Evolutionary conservation across 108 stramenopile species (phyloP), one percentile per base, ranked within the genome.

Genomic region (Pelagomonas calceolata): DNA sequence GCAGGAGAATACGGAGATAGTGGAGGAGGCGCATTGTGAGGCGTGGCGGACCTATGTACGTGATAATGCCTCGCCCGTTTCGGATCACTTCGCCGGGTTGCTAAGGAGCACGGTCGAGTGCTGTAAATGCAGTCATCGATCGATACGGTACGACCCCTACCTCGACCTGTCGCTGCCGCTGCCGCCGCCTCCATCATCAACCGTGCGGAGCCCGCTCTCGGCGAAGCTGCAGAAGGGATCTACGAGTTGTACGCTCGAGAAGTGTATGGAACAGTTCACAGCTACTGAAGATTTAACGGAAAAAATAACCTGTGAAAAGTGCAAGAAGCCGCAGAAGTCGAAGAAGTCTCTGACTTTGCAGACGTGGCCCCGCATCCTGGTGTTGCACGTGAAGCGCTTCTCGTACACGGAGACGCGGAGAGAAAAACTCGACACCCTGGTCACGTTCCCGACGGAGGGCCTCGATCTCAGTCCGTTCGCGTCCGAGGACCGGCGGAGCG

Each of bases 51-150:
- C 35, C 21, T 29, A 66, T 21, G 31, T n/a, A 3, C 31, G 14
- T 12, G 12, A 68, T 3, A 71, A 68, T 30, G 39, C 65, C 17
- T 71, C 72, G 30, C 67, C 72, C 31, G 71, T 84, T 39, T 75
- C 69, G 36, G 78, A 81, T 29, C 63, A 75, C 44, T 85, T 85
- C 65, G 77, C 67, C 45, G 84, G 84, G n/a, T 82, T 83, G 78
- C 75, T 85, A 36, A 69, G 63, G 75, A 66, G 64, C 71, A 32
- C 70, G 17, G 79, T 85, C 14, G 66, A 44, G 45, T 85, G 84
- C 81, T 51, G 36, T 18, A 65, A 30, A n/a, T 85, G 84, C 68
- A 46, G 65, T 63, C 65, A 68, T 34, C 36, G 63, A 18, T 74
- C 72, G 63, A 18, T 36, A 31, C 71, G 78, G 46, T 85, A 81